Percentiles rank a stretch among this genome's conserved stretches.
Evolutionary conservation across 441 rosid genomes (phyloP).

Genomic region (Pelargonium fulgidum): DNA sequence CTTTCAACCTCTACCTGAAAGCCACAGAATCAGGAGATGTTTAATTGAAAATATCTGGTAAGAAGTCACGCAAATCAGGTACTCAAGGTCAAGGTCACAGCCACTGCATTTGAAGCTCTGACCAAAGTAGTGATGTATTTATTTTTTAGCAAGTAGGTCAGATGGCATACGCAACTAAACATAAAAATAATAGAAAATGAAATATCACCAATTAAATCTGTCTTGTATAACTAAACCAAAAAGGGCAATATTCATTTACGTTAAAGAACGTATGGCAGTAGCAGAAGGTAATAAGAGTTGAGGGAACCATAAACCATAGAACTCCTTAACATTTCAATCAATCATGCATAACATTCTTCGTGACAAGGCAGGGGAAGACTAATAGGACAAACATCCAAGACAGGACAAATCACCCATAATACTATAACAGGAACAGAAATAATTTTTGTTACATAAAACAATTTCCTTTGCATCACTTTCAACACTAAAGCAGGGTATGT

Average conservation of each 20-base stretch:
- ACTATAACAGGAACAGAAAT: background rate
- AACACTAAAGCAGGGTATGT: background rate
- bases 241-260: background rate
- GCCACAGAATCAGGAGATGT: background rate
- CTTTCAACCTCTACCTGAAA: slow-evolving; percentile 65
- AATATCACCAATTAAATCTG: background rate
- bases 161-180: background rate
- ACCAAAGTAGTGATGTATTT: background rate
- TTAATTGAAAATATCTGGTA: background rate
- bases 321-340: background rate
- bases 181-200: background rate
- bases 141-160: background rate
- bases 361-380: background rate
- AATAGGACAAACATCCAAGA: background rate
- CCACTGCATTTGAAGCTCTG: background rate
- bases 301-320: background rate
- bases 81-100: background rate
- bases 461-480: background rate
- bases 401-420: background rate
- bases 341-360: background rate
- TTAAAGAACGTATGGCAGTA: background rate
- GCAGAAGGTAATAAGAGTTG: background rate
- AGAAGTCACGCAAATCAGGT: background rate
- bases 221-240: background rate
- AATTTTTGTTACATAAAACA: background rate